These are phyloP conservation scores for Colletotrichum chrysophilum DNA, from an alignment of 2,329 filamentous ascomycete species.

Conservation along the genomic window DNA sequence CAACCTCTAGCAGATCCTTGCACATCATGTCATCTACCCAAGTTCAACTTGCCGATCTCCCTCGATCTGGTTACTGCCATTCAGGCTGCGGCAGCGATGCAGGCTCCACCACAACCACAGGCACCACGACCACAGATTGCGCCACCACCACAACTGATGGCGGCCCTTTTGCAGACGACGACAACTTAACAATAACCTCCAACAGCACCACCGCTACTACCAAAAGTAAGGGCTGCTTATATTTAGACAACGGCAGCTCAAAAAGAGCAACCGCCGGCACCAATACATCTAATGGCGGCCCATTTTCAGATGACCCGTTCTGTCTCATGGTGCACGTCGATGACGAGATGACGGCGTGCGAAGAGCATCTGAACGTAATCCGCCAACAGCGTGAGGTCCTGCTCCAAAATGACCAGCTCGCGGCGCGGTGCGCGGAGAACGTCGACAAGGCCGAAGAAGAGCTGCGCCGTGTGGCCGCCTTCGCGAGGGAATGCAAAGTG, in stretches of 20 bases:
- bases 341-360: not conserved
- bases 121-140: no score
- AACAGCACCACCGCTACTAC: not conserved
- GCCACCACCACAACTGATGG: not conserved
- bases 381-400: not conserved
- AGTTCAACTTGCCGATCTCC: constrained; percentile 9
- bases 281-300: not conserved
- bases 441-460: not conserved
- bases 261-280: not conserved
- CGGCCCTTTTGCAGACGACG: not conserved
- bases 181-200: not conserved
- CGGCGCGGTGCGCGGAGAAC: not conserved
- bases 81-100: not conserved
- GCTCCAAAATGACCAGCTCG: not conserved
- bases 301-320: not conserved
- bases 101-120: not conserved
- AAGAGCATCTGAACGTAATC: not conserved
- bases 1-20: not conserved
- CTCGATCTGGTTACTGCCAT: not conserved
- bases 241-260: not conserved
- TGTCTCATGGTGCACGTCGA: not conserved
- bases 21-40: not conserved
- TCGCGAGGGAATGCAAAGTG: not conserved
- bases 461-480: not conserved
- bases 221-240: not conserved